Evolutionary conservation across 1,284 basidiomycete genomes (phyloP).

Genomic region (Boletus semigastroideus): DNA sequence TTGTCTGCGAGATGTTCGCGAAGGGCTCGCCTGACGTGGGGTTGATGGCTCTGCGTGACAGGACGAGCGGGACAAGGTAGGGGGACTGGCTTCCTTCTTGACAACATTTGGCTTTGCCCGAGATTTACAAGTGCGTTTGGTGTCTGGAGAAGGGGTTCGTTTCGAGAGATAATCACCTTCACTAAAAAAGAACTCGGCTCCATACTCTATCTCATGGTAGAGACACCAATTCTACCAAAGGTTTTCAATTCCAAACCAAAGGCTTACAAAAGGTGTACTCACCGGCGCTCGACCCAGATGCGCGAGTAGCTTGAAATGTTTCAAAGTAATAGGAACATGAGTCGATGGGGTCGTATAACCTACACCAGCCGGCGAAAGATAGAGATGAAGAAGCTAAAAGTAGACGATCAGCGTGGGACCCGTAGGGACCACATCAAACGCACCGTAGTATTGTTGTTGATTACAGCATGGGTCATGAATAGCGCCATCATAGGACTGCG

Average conservation of each 20-base stretch:
- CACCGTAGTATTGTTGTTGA: constrained; percentile 60
- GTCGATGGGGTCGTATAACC: constrained; percentile 22
- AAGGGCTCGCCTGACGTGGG: constrained; percentile 5
- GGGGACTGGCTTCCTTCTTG: constrained; percentile 44
- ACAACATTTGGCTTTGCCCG: constrained; percentile 35
- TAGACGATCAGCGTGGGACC: constrained; percentile 1
- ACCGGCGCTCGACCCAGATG: constrained; percentile 59
- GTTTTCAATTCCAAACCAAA: neutral
- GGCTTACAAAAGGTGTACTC: constrained; percentile 24
- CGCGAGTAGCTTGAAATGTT: constrained; percentile 71
- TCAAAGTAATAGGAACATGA: constrained; percentile 67
- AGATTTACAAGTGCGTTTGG: constrained; percentile 22
- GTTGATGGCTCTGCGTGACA: constrained; percentile 14
- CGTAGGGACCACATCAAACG: constrained; percentile 19
- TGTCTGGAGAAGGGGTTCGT: constrained; percentile 21
- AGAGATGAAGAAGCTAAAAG: constrained; percentile 48
- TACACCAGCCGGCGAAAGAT: constrained; percentile 36
- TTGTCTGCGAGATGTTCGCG: constrained; percentile 45
- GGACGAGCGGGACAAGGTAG: constrained; percentile 19
- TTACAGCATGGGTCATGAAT: constrained; percentile 67
- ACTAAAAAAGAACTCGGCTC: constrained; percentile 63
- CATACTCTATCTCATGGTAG: constrained; percentile 58
- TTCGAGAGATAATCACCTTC: constrained; percentile 62
- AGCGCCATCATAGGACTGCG: constrained; percentile 59
- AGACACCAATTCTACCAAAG: constrained; percentile 46